Conservation (phyloP, 1,139 yeast genomes). For the Hemisphaericaspora xylofermentans region DNA sequence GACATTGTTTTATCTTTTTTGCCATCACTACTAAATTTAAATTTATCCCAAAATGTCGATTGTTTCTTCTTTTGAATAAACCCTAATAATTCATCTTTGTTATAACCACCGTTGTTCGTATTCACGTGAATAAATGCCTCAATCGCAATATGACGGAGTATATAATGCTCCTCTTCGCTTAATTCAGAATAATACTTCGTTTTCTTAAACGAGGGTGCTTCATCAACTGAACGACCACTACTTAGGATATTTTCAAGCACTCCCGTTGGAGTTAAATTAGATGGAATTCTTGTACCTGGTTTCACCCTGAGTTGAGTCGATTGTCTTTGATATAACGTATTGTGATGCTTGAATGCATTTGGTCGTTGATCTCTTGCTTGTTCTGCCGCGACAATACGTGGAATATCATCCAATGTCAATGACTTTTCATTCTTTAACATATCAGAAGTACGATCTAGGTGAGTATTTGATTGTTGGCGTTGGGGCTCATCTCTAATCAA, state of each 20-base stretch:
- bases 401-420: slow-evolving; percentile 91
- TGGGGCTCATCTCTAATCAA: slow-evolving; percentile 49
- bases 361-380: slow-evolving; percentile 93
- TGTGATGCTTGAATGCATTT: slow-evolving; percentile 75
- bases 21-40: slow-evolving; percentile 37
- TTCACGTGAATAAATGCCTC: slow-evolving; percentile 53
- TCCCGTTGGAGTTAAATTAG: slow-evolving; percentile 12
- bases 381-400: slow-evolving; percentile 94
- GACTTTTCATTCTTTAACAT: slow-evolving; percentile 78
- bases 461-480: slow-evolving; percentile 29
- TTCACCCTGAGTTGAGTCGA: slow-evolving; percentile 24
- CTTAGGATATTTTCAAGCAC: slow-evolving; percentile 14
- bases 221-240: slow-evolving; percentile 8
- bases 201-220: slow-evolving; percentile 11
- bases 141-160: slow-evolving; percentile 67
- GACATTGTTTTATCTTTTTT: slow-evolving; percentile 27
- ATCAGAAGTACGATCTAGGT: slow-evolving; percentile 59
- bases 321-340: slow-evolving; percentile 42
- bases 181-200: slow-evolving; percentile 72
- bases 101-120: slow-evolving; percentile 28
- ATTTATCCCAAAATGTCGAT: slow-evolving; percentile 76
- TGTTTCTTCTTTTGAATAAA: slow-evolving; percentile 58
- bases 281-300: slow-evolving; percentile 7
- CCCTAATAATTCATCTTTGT: slow-evolving; percentile 52
- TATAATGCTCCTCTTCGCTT: slow-evolving; percentile 55